A percentile compares a stretch with the other conserved stretches of the same genome.
Evolutionary conservation across 2,329 filamentous ascomycete species (phyloP).

Genomic region (Nigrospora osmanthi): DNA sequence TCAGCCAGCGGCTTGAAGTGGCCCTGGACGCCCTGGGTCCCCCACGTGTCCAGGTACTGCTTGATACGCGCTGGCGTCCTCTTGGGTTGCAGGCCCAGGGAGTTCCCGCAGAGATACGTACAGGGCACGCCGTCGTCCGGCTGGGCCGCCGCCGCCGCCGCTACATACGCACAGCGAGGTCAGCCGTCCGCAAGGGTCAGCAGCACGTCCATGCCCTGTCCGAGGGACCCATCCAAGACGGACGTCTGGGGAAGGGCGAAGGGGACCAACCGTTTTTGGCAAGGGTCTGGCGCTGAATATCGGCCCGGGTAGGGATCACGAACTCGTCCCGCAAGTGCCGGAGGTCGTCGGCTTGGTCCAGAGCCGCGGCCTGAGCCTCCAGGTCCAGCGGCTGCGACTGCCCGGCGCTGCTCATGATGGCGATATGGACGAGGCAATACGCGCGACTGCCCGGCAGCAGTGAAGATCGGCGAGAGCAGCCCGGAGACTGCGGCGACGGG

Average conservation of each 20-base stretch:
- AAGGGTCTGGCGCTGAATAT: slow-evolving; percentile 20
- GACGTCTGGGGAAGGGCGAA: too few relatives aligned
- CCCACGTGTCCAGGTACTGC: slow-evolving; percentile 67
- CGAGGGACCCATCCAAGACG: background rate
- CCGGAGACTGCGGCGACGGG: too few relatives aligned
- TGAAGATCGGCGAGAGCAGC: too few relatives aligned
- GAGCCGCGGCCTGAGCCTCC: slow-evolving; percentile 16
- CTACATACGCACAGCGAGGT: too few relatives aligned
- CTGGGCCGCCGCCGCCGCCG: background rate
- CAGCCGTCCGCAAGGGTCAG: too few relatives aligned
- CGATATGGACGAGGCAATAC: too few relatives aligned
- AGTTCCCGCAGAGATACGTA: slow-evolving; percentile 75
- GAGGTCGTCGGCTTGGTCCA: slow-evolving; percentile 18
- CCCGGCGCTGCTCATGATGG: too few relatives aligned
- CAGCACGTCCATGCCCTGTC: too few relatives aligned
- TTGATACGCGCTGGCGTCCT: slow-evolving; percentile 56
- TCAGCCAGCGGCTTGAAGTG: slow-evolving; percentile 62
- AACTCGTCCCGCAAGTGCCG: slow-evolving; percentile 19
- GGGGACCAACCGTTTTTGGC: slow-evolving; percentile 7
- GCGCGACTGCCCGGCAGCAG: too few relatives aligned
- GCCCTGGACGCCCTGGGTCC: slow-evolving; percentile 66
- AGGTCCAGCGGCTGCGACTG: slow-evolving; percentile 9
- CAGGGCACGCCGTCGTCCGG: slow-evolving; percentile 21
- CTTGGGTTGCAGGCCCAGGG: slow-evolving; percentile 66
- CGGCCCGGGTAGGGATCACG: slow-evolving; percentile 19